phyloP scores from a whole-genome alignment of 306 rosid genomes.

The Arachis stenosperma region DNA sequence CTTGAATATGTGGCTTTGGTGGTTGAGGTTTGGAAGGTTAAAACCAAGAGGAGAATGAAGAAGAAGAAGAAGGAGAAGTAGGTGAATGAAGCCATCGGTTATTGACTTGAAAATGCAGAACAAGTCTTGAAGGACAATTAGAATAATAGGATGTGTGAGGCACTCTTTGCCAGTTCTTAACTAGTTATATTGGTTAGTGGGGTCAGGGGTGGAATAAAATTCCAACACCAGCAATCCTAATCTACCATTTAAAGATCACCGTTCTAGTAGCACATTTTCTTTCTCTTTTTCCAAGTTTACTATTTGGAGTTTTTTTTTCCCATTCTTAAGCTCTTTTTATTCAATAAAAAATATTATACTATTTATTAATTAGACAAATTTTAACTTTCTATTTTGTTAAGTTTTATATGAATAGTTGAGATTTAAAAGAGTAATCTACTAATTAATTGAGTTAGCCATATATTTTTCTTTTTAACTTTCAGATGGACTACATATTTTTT shows the following conservation, averaged over 20 bases:
- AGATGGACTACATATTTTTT: too few species aligned
- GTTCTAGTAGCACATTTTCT: neutral
- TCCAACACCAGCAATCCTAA: conserved; percentile 15
- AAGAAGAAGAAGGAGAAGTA: conserved; percentile 44
- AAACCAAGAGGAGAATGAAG: conserved; percentile 46
- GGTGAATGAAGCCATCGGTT: conserved; percentile 45
- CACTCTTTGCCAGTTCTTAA: neutral
- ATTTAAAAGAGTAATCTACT: too few species aligned
- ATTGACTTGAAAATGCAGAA: conserved; percentile 11
- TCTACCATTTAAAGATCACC: conserved; percentile 19
- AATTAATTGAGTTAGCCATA: too few species aligned
- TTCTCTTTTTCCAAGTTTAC: conserved; percentile 24
- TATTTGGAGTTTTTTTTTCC: too few species aligned
- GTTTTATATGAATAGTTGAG: too few species aligned
- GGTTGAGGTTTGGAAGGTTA: conserved; percentile 41
- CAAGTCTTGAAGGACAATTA: neutral
- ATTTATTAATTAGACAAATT: too few species aligned
- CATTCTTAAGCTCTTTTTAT: too few species aligned
- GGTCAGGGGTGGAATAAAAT: neutral
- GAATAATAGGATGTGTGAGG: conserved; percentile 1
- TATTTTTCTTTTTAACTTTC: too few species aligned
- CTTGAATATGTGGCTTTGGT: conserved; percentile 29
- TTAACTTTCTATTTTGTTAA: too few species aligned
- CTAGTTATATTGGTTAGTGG: neutral
- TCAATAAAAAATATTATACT: too few species aligned